These are phyloP conservation scores for Vigna trinervia DNA, from an alignment of 306 rosid species.

Conservation along the genomic window DNA sequence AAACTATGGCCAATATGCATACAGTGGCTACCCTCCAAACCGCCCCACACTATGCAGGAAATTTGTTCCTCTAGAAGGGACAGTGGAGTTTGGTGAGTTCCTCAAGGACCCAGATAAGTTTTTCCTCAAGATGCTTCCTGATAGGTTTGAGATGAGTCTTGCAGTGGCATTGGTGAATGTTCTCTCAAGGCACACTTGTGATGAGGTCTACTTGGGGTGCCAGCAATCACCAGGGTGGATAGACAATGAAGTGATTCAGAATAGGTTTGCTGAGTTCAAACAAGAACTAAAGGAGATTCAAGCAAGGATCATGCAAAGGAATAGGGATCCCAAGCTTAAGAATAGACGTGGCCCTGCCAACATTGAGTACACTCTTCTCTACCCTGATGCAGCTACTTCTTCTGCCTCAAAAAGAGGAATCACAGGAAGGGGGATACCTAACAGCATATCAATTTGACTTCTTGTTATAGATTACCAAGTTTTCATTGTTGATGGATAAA, in stretches of 20 bases:
- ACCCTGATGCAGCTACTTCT: constrained; percentile 55
- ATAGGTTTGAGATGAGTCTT: constrained; percentile 61
- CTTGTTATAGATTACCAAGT: not conserved
- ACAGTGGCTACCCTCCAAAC: constrained; percentile 60
- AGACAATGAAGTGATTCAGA: constrained; percentile 54
- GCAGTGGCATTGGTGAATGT: constrained; percentile 56
- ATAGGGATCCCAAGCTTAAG: constrained; percentile 62
- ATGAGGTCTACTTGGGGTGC: constrained; percentile 64
- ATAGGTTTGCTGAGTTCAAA: constrained; percentile 57
- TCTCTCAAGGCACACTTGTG: constrained; percentile 57
- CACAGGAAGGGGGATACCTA: constrained; percentile 62
- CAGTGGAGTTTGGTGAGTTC: constrained; percentile 63
- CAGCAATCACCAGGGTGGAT: constrained; percentile 60
- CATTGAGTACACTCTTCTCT: constrained; percentile 55
- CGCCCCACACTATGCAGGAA: constrained; percentile 64
- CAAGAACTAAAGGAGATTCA: constrained; percentile 59
- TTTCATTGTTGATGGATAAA: not conserved
- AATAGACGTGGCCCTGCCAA: constrained; percentile 64
- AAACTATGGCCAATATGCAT: constrained; percentile 70
- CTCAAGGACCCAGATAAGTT: constrained; percentile 70
- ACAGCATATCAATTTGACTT: constrained; percentile 62
- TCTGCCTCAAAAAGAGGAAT: constrained; percentile 50
- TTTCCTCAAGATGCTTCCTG: constrained; percentile 64
- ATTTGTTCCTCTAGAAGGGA: constrained; percentile 74
- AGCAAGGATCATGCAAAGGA: constrained; percentile 56